Evolutionary conservation across 805 yeast genomes (phyloP).

Genomic region (Zygoascus biomembranicola): DNA sequence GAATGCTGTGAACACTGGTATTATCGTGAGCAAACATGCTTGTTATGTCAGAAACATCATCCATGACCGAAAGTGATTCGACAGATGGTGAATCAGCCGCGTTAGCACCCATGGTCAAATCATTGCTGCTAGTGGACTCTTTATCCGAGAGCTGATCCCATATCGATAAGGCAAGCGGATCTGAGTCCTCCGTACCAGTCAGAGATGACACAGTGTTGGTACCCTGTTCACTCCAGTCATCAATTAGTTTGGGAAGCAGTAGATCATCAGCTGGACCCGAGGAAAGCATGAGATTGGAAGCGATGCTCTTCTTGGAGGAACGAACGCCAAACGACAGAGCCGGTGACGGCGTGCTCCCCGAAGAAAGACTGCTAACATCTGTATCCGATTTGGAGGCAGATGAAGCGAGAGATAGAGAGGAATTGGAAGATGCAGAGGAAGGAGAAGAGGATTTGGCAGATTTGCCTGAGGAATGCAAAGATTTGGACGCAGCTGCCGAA

Average conservation of each 20-base stretch:
- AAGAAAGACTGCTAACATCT: not conserved
- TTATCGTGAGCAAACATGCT: not conserved
- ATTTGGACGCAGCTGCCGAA: constrained; percentile 3
- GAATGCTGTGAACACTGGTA: not conserved
- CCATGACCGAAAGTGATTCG: not conserved
- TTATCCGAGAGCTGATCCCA: not conserved
- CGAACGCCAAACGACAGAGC: not conserved
- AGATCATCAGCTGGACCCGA: not conserved
- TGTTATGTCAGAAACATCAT: not conserved
- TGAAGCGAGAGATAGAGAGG: constrained; percentile 3
- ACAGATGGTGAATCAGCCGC: not conserved
- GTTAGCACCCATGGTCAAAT: not conserved
- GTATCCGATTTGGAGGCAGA: not conserved
- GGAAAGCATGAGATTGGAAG: constrained; percentile 1
- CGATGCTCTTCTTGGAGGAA: not conserved
- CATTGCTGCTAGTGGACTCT: not conserved
- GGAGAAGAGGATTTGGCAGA: not conserved
- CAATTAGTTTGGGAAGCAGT: not conserved
- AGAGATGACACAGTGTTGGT: not conserved
- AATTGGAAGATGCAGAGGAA: constrained; percentile 6
- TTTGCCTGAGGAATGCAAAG: not conserved
- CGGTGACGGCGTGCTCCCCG: not conserved
- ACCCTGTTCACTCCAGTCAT: not conserved
- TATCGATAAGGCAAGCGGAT: not conserved
- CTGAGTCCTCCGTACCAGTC: not conserved